These are phyloP conservation scores for Ascochyta fabae DNA, from an alignment of 2,329 filamentous ascomycete genomes.

Conservation along the genomic window DNA sequence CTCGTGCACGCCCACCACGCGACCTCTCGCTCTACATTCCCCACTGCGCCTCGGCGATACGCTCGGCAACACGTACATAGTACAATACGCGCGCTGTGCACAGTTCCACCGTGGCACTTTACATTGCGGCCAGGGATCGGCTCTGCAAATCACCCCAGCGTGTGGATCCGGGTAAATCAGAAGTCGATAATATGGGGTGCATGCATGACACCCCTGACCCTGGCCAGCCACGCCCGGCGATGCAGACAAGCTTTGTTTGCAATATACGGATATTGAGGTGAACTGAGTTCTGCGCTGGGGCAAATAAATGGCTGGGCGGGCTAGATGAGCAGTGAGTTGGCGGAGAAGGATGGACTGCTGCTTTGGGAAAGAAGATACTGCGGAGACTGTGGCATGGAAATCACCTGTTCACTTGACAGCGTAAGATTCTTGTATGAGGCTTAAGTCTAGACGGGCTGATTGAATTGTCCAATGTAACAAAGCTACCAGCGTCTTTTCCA, in stretches of 20 bases:
- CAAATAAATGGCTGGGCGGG: neutral
- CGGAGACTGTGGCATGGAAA: neutral
- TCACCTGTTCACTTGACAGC: neutral
- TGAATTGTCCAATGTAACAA: too few species aligned
- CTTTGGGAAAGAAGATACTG: neutral
- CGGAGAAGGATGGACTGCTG: neutral
- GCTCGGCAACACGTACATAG: neutral
- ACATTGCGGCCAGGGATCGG: neutral
- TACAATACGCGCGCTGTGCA: neutral
- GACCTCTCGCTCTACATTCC: neutral
- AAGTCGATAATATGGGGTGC: conserved; percentile 15
- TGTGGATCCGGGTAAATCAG: conserved; percentile 16
- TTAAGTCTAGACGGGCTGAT: neutral
- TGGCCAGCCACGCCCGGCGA: neutral
- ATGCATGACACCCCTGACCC: conserved; percentile 8
- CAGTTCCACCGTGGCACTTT: neutral
- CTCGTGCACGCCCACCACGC: neutral
- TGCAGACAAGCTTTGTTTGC: conserved; percentile 7
- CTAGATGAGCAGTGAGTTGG: neutral
- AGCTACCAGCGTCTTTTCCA: too few species aligned
- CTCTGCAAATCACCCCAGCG: neutral
- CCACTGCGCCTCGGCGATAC: conserved; percentile 5
- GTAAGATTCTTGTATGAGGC: neutral
- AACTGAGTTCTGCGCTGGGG: conserved; percentile 15
- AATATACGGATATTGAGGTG: conserved; percentile 10